Evolutionary conservation across 179 eudicot genomes (phyloP), one percentile per base, ranked within the genome.

Genomic region (Silene noctiflora): DNA sequence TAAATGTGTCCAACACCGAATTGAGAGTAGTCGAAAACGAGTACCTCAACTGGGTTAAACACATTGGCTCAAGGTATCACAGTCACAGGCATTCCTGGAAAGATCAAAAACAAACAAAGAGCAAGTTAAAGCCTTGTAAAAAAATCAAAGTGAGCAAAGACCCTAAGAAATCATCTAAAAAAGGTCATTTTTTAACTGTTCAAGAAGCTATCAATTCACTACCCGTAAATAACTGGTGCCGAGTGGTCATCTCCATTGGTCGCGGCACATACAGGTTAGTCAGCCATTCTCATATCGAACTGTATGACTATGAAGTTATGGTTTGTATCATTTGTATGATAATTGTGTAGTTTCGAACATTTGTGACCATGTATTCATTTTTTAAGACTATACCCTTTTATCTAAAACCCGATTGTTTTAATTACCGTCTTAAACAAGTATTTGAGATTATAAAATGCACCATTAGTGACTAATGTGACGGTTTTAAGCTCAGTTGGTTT

Each of bases 201-300:
- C 94, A 88, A 69, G 39, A 80, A 67, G 97, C 97, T 31, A 81
- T 91, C 33, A 67, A 69, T 65, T 88, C 91, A n/a, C 80, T 91
- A 13, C 91, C 92, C 0, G 66, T 77, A 1, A 29, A 61, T 44
- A 88, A 89, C 76, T 77, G 46, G 14, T 90, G 97, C 56, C 86
- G 90, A 0, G 88, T 87, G 35, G 87, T 90, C 70, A 88, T 91
- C 77, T 85, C 81, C 35, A 80, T 91, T 79, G 72, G 84, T 76
- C 72, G 79, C 19, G 97, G 97, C 3, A 87, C 77, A 69, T 91
- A 86, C 88, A 87, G 87, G 94, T 91, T 82, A 80, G 72, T 55
- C 0, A 58, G 39, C 51, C 56, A 20, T 46, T 42, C 2, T 39
- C 25, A 6, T 35, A 39, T 67, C 24, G 10, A n/a, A 27, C 69